Percentiles rank a stretch among this genome's conserved stretches.
phyloP scores from a whole-genome alignment of 2,329 filamentous ascomycete genomes.

The Clarireedia hainanense region DNA sequence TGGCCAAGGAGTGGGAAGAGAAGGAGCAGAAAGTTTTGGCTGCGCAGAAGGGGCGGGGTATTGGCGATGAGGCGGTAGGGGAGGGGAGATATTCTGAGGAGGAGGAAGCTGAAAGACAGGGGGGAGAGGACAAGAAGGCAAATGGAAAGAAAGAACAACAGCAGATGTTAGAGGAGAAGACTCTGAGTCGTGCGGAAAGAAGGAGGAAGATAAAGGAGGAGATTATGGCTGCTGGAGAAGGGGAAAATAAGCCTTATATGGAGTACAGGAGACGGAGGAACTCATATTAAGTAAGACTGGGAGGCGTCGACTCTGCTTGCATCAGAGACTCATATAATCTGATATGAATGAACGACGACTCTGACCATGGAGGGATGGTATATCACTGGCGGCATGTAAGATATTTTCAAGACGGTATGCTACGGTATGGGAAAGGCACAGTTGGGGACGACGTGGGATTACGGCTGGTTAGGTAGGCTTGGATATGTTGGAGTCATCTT shows the following conservation, averaged over 20 bases:
- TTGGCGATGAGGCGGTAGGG: slow-evolving; percentile 21
- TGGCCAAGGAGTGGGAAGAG: not conserved
- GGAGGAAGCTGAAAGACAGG: slow-evolving; percentile 35
- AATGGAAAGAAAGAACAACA: slow-evolving; percentile 13
- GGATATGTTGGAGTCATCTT: too few species aligned
- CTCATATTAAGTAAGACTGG: not conserved
- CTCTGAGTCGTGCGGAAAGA: slow-evolving; percentile 31
- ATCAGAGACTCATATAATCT: too few species aligned
- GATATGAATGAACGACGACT: too few species aligned
- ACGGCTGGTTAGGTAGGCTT: too few species aligned
- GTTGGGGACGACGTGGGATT: too few species aligned
- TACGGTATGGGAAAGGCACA: too few species aligned
- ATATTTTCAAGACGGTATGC: too few species aligned
- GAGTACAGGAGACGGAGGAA: slow-evolving; percentile 42
- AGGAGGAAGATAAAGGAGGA: slow-evolving; percentile 52
- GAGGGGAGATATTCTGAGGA: slow-evolving; percentile 40
- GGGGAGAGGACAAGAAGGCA: slow-evolving; percentile 18
- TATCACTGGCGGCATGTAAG: too few species aligned
- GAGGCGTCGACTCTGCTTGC: too few species aligned
- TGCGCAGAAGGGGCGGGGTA: not conserved
- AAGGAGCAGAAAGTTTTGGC: not conserved
- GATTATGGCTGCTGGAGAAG: slow-evolving; percentile 34
- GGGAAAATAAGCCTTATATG: slow-evolving; percentile 30
- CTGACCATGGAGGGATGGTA: too few species aligned
- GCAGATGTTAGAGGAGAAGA: too few species aligned